Evolutionary conservation across 805 yeast genomes (phyloP), one percentile per base, ranked within the genome.

Genomic region (Pichia rugopelliculosa): DNA sequence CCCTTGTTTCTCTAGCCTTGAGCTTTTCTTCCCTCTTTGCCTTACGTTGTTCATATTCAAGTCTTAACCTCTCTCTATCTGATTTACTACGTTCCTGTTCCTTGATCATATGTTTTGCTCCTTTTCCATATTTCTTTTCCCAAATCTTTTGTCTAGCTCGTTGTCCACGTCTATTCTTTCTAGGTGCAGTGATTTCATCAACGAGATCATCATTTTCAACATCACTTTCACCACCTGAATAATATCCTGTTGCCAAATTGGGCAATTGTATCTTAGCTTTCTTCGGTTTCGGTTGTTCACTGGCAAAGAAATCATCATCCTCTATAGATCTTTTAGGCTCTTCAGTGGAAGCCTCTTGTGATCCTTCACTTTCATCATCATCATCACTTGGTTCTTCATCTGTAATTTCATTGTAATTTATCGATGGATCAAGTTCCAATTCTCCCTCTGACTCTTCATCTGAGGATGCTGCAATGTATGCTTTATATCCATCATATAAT

Each of bases 141-240:
- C 98, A 93, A 45, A 93, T 88, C 72, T 86, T 84, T 64, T 91
- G 93, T 69, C 99, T 81, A 1, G 97, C 99, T 51, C 98, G 75
- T 70, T 93, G 99, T 23, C 99, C 99, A 65, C 97, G 80, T 68
- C 99, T 76, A 65, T 93, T 93, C 58, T 89, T 88, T 53, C 91
- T 76, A 11, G 52, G 45, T 25, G 76, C 60, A 1, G 82, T 79
- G 4, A 73, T 68, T 41, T 70, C 72, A 48, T 79, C 75, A 6
- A 80, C 79, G 10, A 74, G 70, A 41, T 69, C 62, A 57, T 77
- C 82, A 15, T 72, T 15, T 11, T 71, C 73, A 15, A 74, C 79
- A 33, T 86, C 95, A 1, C 87, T 82, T 41, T 65, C 71, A 3
- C 85, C 96, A 6, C 88, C 95, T 6, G 96, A 88, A 50, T 76